Evolutionary conservation across 805 yeast species (phyloP).

Genomic region (Lachancea cidri): DNA sequence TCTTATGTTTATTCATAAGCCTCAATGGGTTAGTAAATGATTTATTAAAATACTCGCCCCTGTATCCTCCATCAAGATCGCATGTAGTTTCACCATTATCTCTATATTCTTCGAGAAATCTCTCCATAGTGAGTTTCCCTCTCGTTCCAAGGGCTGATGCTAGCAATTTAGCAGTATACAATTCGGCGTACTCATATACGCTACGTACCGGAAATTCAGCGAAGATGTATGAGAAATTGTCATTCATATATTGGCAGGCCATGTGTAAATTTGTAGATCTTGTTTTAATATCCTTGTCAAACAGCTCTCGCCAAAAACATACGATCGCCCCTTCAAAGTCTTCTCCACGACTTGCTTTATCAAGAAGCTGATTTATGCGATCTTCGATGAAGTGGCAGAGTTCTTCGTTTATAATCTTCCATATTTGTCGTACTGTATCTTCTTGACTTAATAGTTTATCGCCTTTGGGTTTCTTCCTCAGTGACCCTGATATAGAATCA

Average conservation of each 20-base stretch:
- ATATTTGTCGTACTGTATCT: conserved; percentile 3
- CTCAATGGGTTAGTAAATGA: conserved; percentile 7
- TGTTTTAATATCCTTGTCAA: not conserved
- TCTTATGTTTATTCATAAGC: conserved; percentile 9
- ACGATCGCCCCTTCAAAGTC: conserved; percentile 3
- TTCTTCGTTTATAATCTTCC: conserved; percentile 1
- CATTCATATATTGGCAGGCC: conserved; percentile 1
- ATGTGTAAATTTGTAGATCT: not conserved
- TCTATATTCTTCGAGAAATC: not conserved
- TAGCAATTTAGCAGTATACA: conserved; percentile 1
- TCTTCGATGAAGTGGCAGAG: conserved; percentile 1
- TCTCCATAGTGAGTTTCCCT: not conserved
- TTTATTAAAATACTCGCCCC: not conserved
- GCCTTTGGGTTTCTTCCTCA: conserved; percentile 4
- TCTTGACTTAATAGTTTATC: conserved; percentile 7
- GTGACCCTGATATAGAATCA: not conserved
- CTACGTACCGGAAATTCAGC: conserved; percentile 1
- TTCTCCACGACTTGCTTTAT: not conserved
- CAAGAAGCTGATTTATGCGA: not conserved
- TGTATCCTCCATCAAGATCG: not conserved
- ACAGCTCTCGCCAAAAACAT: conserved; percentile 3
- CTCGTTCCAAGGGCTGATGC: conserved; percentile 1
- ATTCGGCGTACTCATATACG: conserved; percentile 3
- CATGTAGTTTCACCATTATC: too few relatives aligned
- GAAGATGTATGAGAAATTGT: conserved; percentile 2